These are phyloP conservation scores for Trichophyton benhamiae DNA, from an alignment of 2,329 filamentous ascomycete species.

Conservation along the genomic window DNA sequence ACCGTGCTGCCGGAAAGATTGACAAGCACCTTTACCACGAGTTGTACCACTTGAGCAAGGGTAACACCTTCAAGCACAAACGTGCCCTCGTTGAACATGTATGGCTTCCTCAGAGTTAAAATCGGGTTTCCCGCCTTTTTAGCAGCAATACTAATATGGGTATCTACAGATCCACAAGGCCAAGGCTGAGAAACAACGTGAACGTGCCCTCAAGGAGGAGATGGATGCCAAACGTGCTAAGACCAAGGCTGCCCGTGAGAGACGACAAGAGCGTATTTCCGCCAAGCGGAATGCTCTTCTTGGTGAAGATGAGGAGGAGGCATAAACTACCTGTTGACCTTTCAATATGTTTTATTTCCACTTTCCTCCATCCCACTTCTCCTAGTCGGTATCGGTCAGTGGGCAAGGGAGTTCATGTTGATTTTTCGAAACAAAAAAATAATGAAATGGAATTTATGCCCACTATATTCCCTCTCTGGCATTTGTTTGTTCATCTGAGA, in stretches of 20 bases:
- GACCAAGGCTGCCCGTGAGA: conserved; percentile 99
- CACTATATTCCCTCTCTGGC: not conserved
- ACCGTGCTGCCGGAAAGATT: conserved; percentile 99
- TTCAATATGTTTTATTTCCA: conserved; percentile 10
- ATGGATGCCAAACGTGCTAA: conserved; percentile 99
- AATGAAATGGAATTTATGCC: conserved; percentile 9
- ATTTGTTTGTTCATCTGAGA: not conserved
- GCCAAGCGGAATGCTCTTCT: conserved; percentile 82
- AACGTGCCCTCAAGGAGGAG: conserved; percentile 93
- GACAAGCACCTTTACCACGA: conserved; percentile 99
- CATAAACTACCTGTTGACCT: conserved; percentile 11
- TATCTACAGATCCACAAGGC: conserved; percentile 84
- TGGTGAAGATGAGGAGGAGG: conserved; percentile 44
- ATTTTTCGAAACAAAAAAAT: conserved; percentile 6
- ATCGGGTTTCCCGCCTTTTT: not conserved
- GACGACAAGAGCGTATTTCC: conserved; percentile 81
- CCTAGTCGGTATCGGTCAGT: conserved; percentile 12
- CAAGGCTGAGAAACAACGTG: conserved; percentile 98
- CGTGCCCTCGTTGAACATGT: conserved; percentile 99
- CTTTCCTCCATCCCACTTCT: conserved; percentile 4
- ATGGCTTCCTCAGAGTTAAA: conserved; percentile 36
- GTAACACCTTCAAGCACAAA: conserved; percentile 99
- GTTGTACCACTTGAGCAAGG: conserved; percentile 99
- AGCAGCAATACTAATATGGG: conserved; percentile 1
- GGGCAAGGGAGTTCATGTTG: conserved; percentile 11